Percentiles rank a stretch among this genome's conserved stretches.
Evolutionary conservation across 108 stramenopile genomes (phyloP).

Genomic region (Parietichytrium sp.): DNA sequence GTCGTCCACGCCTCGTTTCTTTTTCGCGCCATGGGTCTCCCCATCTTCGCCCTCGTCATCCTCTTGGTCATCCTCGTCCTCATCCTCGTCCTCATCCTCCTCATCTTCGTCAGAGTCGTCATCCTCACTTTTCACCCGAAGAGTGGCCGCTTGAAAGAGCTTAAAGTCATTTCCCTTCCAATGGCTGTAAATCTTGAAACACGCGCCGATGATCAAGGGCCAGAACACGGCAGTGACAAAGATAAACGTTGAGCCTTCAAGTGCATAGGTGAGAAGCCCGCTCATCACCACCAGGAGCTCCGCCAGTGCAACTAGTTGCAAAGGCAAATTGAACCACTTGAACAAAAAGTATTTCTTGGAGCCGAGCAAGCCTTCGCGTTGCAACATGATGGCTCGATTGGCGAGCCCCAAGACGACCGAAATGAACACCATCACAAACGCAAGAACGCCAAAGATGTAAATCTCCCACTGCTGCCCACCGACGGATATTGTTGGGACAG

Average conservation of each 20-base stretch:
- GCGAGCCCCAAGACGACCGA: neutral
- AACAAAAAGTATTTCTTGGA: neutral
- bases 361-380: neutral
- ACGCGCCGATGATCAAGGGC: neutral
- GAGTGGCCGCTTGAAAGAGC: neutral
- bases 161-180: conserved; percentile 3
- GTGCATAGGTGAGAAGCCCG: neutral
- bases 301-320: conserved; percentile 19
- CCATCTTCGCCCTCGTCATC: neutral
- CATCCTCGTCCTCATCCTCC: neutral
- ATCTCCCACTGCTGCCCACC: neutral
- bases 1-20: too few species aligned
- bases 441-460: conserved; percentile 3
- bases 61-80: neutral
- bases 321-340: neutral
- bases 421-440: neutral
- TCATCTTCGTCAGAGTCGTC: neutral
- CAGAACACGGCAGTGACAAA: neutral
- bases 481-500: neutral
- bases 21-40: too few species aligned
- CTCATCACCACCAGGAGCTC: conserved; percentile 27
- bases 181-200: neutral
- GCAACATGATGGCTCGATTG: neutral
- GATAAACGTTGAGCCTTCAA: neutral
- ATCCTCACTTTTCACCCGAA: neutral